Evolutionary conservation across 2,329 filamentous ascomycete genomes (phyloP).

Genomic region (Pseudocercospora crystallina): DNA sequence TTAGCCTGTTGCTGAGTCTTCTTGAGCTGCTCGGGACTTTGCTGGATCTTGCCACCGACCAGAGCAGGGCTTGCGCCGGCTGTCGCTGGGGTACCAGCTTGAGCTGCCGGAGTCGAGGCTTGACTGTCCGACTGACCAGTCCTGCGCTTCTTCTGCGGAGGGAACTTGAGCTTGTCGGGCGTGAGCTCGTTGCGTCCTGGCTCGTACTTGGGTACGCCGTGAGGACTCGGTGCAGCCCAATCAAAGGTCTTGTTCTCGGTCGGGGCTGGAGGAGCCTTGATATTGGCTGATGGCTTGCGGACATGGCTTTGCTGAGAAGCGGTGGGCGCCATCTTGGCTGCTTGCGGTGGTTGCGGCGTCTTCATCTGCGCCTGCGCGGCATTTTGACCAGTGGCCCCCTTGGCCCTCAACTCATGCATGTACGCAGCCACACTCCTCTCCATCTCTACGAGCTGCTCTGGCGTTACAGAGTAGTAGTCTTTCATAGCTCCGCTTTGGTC

Average conservation of each 20-base stretch:
- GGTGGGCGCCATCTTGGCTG: conserved; percentile 20
- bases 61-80: conserved; percentile 42
- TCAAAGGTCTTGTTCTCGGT: conserved; percentile 37
- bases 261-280: conserved; percentile 33
- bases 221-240: conserved; percentile 41
- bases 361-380: conserved; percentile 9
- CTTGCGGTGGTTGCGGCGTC: conserved; percentile 13
- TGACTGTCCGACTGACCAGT: conserved; percentile 40
- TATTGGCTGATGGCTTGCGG: conserved; percentile 27
- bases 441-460: conserved; percentile 27
- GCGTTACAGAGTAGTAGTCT: conserved; percentile 29
- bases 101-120: conserved; percentile 41
- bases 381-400: conserved; percentile 20
- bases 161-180: conserved; percentile 58
- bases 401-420: conserved; percentile 29
- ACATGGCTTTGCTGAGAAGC: conserved; percentile 25
- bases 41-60: conserved; percentile 32
- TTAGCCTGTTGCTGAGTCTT: conserved; percentile 35
- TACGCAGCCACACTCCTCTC: conserved; percentile 25
- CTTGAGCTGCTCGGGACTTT: conserved; percentile 49
- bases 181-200: conserved; percentile 51
- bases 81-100: conserved; percentile 36
- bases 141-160: conserved; percentile 58
- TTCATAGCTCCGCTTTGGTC: conserved; percentile 28
- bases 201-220: conserved; percentile 59